Evolutionary conservation across 2,329 filamentous ascomycete genomes (phyloP).

Genomic region (Cercospora beticola): DNA sequence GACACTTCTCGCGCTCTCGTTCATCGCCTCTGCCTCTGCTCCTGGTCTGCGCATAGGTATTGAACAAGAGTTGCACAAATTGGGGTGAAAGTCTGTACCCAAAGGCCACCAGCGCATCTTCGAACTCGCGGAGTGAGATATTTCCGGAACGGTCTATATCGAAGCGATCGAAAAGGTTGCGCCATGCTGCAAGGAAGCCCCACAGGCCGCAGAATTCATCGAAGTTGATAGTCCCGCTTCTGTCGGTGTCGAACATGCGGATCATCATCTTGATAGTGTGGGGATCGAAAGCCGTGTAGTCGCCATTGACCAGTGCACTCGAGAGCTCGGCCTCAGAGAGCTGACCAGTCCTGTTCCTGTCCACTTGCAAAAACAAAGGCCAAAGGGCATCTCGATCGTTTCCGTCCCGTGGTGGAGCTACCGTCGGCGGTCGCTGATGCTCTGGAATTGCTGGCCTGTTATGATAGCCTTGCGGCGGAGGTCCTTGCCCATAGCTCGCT

Average conservation of each 20-base stretch:
- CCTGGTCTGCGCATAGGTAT: constrained; percentile 71
- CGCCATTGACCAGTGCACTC: constrained; percentile 89
- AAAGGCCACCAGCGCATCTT: constrained; percentile 84
- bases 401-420: constrained; percentile 53
- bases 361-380: constrained; percentile 85
- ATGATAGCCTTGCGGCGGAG: constrained; percentile 62
- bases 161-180: constrained; percentile 91
- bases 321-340: constrained; percentile 84
- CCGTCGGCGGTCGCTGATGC: constrained; percentile 47
- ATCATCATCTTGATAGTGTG: constrained; percentile 99
- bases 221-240: constrained; percentile 85
- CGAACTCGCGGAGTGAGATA: constrained; percentile 84
- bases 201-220: constrained; percentile 95
- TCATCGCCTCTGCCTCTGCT: constrained; percentile 39
- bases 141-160: constrained; percentile 75
- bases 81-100: constrained; percentile 83
- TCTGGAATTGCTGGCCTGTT: constrained; percentile 57
- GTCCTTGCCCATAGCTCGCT: constrained; percentile 54
- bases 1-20: constrained; percentile 41
- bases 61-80: constrained; percentile 83
- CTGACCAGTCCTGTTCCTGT: constrained; percentile 78
- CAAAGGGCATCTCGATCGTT: constrained; percentile 71
- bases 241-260: constrained; percentile 96
- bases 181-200: constrained; percentile 94
- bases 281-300: constrained; percentile 89